Evolutionary conservation across 2,329 filamentous ascomycete species (phyloP).

Genomic region (Pestalotiopsis sp.): DNA sequence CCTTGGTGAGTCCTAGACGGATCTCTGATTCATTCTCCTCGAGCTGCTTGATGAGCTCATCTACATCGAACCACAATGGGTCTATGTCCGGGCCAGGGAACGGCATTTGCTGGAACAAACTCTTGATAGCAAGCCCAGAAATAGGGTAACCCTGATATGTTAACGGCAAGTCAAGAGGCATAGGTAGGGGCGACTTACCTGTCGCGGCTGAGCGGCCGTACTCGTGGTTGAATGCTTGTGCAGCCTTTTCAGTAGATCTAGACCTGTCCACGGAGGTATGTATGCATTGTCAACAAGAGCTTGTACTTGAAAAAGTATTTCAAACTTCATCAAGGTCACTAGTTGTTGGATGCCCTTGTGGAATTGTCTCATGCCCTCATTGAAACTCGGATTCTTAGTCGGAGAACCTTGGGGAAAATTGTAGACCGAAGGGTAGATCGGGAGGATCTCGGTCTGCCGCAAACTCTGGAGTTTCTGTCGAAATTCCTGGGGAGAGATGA

Average conservation of each 20-base stretch:
- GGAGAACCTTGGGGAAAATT: constrained; percentile 20
- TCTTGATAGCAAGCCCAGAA: constrained; percentile 56
- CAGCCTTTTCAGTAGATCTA: constrained; percentile 48
- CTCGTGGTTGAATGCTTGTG: constrained; percentile 26
- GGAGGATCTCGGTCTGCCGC: constrained; percentile 27
- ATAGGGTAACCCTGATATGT: constrained; percentile 34
- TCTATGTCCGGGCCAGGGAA: constrained; percentile 56
- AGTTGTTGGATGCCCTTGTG: constrained; percentile 31
- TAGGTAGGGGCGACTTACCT: background rate
- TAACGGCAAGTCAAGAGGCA: background rate
- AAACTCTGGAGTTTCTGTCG: constrained; percentile 30
- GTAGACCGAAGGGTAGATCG: constrained; percentile 22
- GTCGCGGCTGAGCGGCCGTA: constrained; percentile 2
- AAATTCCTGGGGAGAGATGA: constrained; percentile 29
- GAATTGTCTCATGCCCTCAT: constrained; percentile 33
- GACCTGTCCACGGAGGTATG: constrained; percentile 57
- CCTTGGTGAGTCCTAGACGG: constrained; percentile 25
- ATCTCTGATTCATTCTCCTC: constrained; percentile 44
- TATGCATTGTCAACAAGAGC: constrained; percentile 65
- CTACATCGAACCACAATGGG: constrained; percentile 38
- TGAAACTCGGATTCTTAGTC: constrained; percentile 21
- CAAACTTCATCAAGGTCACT: constrained; percentile 48
- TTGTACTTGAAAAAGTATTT: constrained; percentile 64
- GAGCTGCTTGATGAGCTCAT: constrained; percentile 35
- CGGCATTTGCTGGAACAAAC: constrained; percentile 53